Conservation (phyloP, 768 basidiomycete species). For the Lanmaoa rubissima region DNA sequence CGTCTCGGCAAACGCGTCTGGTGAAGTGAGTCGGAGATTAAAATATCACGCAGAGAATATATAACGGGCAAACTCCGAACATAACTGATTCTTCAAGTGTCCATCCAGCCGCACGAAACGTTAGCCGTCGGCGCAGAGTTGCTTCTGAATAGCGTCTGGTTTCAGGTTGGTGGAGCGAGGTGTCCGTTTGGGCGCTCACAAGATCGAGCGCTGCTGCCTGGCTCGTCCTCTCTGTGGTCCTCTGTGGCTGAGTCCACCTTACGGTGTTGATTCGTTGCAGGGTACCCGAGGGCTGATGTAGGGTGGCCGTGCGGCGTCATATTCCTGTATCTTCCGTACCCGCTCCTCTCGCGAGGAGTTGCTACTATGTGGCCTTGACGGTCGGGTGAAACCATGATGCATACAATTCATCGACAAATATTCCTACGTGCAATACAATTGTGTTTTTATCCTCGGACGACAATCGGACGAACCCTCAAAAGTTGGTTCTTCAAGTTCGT, state of each 20-base stretch:
- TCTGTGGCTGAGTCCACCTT: constrained; percentile 46
- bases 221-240: constrained; percentile 35
- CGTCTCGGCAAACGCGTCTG: constrained; percentile 19
- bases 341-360: constrained; percentile 31
- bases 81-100: constrained; percentile 47
- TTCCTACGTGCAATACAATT: background rate
- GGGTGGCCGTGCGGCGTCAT: constrained; percentile 59
- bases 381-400: constrained; percentile 82
- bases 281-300: constrained; percentile 43
- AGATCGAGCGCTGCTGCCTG: constrained; percentile 41
- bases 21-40: constrained; percentile 23
- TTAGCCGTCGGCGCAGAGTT: constrained; percentile 44
- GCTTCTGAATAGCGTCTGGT: constrained; percentile 54
- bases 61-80: constrained; percentile 27
- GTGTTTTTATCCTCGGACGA: background rate
- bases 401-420: constrained; percentile 39
- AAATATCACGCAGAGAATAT: constrained; percentile 22
- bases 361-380: constrained; percentile 69
- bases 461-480: background rate
- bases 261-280: constrained; percentile 53
- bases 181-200: constrained; percentile 49
- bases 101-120: constrained; percentile 68
- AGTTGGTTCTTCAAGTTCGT: background rate
- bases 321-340: constrained; percentile 80
- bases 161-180: constrained; percentile 84